These are phyloP conservation scores for Saxophila tyrrhenica DNA, from an alignment of 495 filamentous ascomycete species.

Conservation along the genomic window DNA sequence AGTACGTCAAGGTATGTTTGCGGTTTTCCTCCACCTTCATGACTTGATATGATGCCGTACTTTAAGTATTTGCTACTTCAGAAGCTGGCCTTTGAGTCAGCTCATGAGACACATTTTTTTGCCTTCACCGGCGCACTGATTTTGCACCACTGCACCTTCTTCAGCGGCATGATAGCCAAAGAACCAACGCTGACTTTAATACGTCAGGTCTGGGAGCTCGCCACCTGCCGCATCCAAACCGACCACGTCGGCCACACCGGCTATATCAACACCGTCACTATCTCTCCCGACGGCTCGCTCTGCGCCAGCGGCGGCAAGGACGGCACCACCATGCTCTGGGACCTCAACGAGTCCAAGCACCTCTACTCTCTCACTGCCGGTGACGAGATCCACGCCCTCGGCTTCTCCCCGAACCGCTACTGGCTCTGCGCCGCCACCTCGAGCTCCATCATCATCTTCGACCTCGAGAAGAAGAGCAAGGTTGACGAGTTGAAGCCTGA, in stretches of 20 bases:
- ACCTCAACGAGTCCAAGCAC: slow-evolving; percentile 99
- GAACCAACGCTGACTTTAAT: slow-evolving; percentile 9
- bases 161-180: too few species aligned
- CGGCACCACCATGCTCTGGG: slow-evolving; percentile 99
- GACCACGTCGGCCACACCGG: slow-evolving; percentile 99
- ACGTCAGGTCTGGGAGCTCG: slow-evolving; percentile 93
- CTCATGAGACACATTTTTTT: slow-evolving; percentile 86
- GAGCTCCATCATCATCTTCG: slow-evolving; percentile 99
- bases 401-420: slow-evolving; percentile 99
- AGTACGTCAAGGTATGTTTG: slow-evolving; percentile 92
- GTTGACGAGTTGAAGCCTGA: slow-evolving; percentile 99
- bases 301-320: slow-evolving; percentile 99
- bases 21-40: slow-evolving; percentile 14
- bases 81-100: slow-evolving; percentile 50
- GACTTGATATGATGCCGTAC: slow-evolving; percentile 70
- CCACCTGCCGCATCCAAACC: slow-evolving; percentile 97
- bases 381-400: slow-evolving; percentile 99
- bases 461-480: slow-evolving; percentile 99
- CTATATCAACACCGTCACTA: slow-evolving; percentile 99
- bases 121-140: slow-evolving; percentile 82
- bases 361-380: slow-evolving; percentile 98
- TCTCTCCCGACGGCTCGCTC: slow-evolving; percentile 98
- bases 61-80: slow-evolving; percentile 99
- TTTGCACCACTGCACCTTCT: slow-evolving; percentile 10
- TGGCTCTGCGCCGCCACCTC: slow-evolving; percentile 98